Evolutionary conservation across 192 early-diverging fungal species (phyloP).

Genomic region (Pilaira anomala): DNA sequence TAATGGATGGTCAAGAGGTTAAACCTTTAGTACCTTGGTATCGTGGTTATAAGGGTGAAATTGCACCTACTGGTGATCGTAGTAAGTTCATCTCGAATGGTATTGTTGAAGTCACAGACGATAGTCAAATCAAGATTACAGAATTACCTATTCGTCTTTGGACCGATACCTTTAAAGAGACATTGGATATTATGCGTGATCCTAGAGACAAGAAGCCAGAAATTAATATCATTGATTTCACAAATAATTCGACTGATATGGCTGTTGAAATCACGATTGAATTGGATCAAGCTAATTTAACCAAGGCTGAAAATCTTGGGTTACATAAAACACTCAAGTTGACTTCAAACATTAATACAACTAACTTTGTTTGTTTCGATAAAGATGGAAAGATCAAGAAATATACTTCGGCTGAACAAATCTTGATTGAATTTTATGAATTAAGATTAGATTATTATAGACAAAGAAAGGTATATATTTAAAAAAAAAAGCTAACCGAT

Average conservation of each 20-base stretch:
- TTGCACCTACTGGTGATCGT: constrained; percentile 48
- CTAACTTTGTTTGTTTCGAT: constrained; percentile 96
- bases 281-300: constrained; percentile 65
- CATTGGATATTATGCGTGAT: constrained; percentile 56
- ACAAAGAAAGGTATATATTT: constrained; percentile 74
- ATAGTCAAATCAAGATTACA: constrained; percentile 77
- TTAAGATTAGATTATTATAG: constrained; percentile 82
- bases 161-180: constrained; percentile 87
- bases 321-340: constrained; percentile 84
- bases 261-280: constrained; percentile 65
- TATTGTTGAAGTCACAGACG: constrained; percentile 62
- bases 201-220: constrained; percentile 64
- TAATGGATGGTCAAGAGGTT: constrained; percentile 74
- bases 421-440: constrained; percentile 86
- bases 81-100: constrained; percentile 71
- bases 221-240: constrained; percentile 66
- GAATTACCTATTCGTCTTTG: constrained; percentile 88
- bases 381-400: constrained; percentile 77
- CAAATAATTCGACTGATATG: constrained; percentile 67
- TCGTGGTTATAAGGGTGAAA: constrained; percentile 83
- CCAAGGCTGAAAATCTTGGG: constrained; percentile 70
- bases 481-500: too few species aligned
- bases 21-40: constrained; percentile 90
- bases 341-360: constrained; percentile 63
- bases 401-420: constrained; percentile 72